Evolutionary conservation across 306 rosid species (phyloP).

Genomic region (Cucurbita ficifolia): DNA sequence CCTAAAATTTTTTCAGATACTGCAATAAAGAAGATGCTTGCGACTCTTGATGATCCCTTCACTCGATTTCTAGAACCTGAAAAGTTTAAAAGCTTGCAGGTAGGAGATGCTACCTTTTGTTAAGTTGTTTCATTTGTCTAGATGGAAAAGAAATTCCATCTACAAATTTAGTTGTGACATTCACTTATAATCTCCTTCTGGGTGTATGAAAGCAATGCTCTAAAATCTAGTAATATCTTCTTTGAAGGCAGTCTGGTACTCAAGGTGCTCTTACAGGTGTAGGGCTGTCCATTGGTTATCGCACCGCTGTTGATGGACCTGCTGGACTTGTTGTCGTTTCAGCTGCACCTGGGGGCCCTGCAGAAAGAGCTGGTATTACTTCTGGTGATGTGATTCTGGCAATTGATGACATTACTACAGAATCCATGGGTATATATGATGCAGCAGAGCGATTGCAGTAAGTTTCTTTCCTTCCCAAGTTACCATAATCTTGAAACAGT

Average conservation of each 20-base stretch:
- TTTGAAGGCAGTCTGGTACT: constrained; percentile 98
- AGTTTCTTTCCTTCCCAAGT: constrained; percentile 26
- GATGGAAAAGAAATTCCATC: background rate
- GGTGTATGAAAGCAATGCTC: constrained; percentile 4
- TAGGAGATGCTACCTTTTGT: constrained; percentile 22
- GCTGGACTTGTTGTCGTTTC: constrained; percentile 72
- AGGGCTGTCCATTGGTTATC: constrained; percentile 88
- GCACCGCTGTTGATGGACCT: constrained; percentile 39
- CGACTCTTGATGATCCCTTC: constrained; percentile 85
- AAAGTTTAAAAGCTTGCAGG: constrained; percentile 79
- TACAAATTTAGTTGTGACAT: background rate
- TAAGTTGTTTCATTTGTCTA: background rate
- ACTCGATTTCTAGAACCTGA: constrained; percentile 92
- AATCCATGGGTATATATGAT: constrained; percentile 76
- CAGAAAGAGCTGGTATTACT: constrained; percentile 66
- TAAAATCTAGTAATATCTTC: constrained; percentile 29
- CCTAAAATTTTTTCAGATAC: constrained; percentile 29
- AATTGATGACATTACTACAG: constrained; percentile 67
- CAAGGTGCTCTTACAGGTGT: constrained; percentile 87
- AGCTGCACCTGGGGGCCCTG: constrained; percentile 90
- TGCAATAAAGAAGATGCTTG: constrained; percentile 93
- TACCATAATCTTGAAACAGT: background rate
- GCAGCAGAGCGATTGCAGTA: constrained; percentile 94
- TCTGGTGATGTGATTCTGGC: constrained; percentile 78
- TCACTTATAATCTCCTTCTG: background rate